phyloP scores from a whole-genome alignment of 2,329 filamentous ascomycete species.

The Amauroascus verrucosus region DNA sequence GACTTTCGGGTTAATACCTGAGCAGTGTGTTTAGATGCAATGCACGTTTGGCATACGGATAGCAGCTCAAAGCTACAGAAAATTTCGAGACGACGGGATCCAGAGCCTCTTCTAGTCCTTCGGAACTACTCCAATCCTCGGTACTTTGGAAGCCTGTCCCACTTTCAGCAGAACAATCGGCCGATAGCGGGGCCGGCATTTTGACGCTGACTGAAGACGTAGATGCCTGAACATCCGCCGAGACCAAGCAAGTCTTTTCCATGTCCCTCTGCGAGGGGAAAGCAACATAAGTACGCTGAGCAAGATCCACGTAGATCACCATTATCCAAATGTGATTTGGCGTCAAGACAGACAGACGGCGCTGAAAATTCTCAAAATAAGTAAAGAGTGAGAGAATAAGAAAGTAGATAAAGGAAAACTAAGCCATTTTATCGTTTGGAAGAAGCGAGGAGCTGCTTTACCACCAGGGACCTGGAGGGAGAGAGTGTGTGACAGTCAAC shows the following conservation, averaged over 20 bases:
- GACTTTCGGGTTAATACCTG: conserved; percentile 13
- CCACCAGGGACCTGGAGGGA: not conserved
- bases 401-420: not conserved
- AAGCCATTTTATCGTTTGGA: not conserved
- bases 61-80: conserved; percentile 38
- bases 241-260: not conserved
- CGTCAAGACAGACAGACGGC: not conserved
- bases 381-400: not conserved
- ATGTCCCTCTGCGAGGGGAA: not conserved
- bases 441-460: not conserved
- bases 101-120: not conserved
- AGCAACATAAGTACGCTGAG: conserved; percentile 24
- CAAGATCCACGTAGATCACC: conserved; percentile 42
- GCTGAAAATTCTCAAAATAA: not conserved
- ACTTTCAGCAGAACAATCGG: conserved; percentile 13
- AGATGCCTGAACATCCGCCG: not conserved
- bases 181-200: conserved; percentile 4
- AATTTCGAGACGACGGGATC: conserved; percentile 19
- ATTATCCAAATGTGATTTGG: conserved; percentile 25
- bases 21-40: not conserved
- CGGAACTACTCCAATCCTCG: not conserved
- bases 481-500: too few relatives aligned
- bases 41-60: conserved; percentile 34
- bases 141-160: conserved; percentile 9
- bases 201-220: not conserved